A percentile compares a stretch with the other conserved stretches of the same genome.
phyloP scores from a whole-genome alignment of 352 stramenopile genomes.

The Peronospora farinosa region DNA sequence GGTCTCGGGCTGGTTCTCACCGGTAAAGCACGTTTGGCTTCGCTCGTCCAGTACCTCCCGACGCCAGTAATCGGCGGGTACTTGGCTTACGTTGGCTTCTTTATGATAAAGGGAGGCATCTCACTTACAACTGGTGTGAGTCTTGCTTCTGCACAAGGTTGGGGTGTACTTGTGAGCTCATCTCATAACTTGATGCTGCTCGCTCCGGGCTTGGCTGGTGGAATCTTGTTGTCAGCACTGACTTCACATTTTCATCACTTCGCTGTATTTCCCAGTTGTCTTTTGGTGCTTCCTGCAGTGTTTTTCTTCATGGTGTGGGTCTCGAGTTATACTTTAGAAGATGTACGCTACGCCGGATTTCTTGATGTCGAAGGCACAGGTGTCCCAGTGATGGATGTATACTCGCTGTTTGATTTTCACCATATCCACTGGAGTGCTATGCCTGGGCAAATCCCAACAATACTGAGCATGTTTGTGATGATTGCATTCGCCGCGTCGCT shows the following conservation, averaged over 20 bases:
- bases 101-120: slow-evolving; percentile 89
- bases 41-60: slow-evolving; percentile 93
- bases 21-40: slow-evolving; percentile 84
- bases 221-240: slow-evolving; percentile 63
- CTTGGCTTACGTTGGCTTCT: slow-evolving; percentile 95
- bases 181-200: slow-evolving; percentile 59
- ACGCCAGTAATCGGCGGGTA: slow-evolving; percentile 94
- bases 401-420: slow-evolving; percentile 65
- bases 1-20: slow-evolving; percentile 89
- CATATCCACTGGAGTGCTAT: slow-evolving; percentile 75
- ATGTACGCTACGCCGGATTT: slow-evolving; percentile 87
- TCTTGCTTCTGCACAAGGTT: slow-evolving; percentile 68
- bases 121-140: slow-evolving; percentile 75
- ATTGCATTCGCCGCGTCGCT: slow-evolving; percentile 91
- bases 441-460: slow-evolving; percentile 52
- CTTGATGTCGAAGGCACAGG: slow-evolving; percentile 39
- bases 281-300: slow-evolving; percentile 40
- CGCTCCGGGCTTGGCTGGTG: slow-evolving; percentile 66
- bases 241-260: slow-evolving; percentile 65
- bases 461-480: slow-evolving; percentile 92
- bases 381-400: slow-evolving; percentile 39
- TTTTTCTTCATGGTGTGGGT: slow-evolving; percentile 87
- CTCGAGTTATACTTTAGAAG: slow-evolving; percentile 64
- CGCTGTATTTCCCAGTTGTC: slow-evolving; percentile 50
- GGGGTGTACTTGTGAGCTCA: slow-evolving; percentile 50